These are phyloP conservation scores for Lentinula raphanica DNA, from an alignment of 768 basidiomycete genomes.

Conservation along the genomic window DNA sequence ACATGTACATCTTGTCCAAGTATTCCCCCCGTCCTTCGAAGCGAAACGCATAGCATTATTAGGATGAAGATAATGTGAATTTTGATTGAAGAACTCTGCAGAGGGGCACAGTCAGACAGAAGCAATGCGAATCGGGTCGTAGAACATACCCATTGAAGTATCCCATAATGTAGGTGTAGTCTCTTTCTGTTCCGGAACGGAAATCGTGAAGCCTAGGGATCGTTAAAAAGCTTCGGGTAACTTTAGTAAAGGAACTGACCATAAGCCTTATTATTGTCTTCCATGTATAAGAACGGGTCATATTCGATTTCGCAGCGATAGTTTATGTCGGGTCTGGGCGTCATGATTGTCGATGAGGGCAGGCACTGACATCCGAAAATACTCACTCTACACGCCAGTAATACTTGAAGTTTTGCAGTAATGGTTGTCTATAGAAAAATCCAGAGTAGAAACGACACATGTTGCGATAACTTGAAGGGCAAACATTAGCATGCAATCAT, in stretches of 20 bases:
- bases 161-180: constrained; percentile 64
- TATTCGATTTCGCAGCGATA: constrained; percentile 49
- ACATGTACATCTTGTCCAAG: constrained; percentile 52
- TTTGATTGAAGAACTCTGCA: constrained; percentile 46
- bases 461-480: background rate
- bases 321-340: constrained; percentile 48
- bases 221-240: background rate
- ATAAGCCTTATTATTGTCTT: constrained; percentile 51
- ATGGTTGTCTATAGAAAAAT: constrained; percentile 51
- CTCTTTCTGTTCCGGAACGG: constrained; percentile 51
- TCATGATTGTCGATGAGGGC: background rate
- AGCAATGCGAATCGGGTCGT: background rate
- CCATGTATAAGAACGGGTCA: constrained; percentile 82
- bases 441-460: constrained; percentile 4
- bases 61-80: constrained; percentile 42
- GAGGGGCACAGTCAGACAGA: constrained; percentile 10
- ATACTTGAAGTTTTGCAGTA: constrained; percentile 48
- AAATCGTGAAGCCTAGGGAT: constrained; percentile 50
- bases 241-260: constrained; percentile 21
- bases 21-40: constrained; percentile 42
- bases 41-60: constrained; percentile 56
- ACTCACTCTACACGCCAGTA: constrained; percentile 59
- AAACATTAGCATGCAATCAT: background rate
- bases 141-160: constrained; percentile 35
- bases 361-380: background rate